phyloP scores from a whole-genome alignment of 441 rosid genomes.

The Euphorbia celastroides region DNA sequence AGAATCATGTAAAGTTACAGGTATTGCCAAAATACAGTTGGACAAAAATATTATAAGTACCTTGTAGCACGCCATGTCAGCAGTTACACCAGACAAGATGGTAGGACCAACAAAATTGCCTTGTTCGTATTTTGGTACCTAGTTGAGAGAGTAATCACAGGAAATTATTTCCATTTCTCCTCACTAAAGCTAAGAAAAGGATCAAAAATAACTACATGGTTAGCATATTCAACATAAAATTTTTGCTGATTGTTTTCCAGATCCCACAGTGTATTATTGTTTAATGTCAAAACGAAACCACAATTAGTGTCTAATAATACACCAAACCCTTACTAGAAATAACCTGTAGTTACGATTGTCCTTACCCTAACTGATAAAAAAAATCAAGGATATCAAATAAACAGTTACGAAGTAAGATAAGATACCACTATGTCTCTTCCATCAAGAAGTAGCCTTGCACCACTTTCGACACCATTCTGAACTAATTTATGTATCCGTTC shows the following conservation, averaged over 20 bases:
- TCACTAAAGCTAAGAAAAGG: not conserved
- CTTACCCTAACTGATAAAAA: constrained; percentile 1
- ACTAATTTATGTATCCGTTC: constrained; percentile 67
- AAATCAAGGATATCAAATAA: too few relatives aligned
- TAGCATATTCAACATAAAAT: not conserved
- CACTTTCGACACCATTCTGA: constrained; percentile 71
- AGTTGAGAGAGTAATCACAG: constrained; percentile 21
- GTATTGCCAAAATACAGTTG: not conserved
- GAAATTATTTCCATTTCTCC: not conserved
- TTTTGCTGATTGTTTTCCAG: not conserved
- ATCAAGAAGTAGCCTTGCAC: constrained; percentile 76
- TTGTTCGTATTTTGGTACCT: constrained; percentile 86
- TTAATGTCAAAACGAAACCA: too few relatives aligned
- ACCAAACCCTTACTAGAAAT: not conserved
- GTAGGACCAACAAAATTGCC: constrained; percentile 95
- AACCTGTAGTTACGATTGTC: not conserved
- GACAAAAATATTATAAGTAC: constrained; percentile 24
- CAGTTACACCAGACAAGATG: constrained; percentile 66
- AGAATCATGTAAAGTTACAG: not conserved
- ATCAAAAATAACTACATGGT: not conserved
- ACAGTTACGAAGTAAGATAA: too few relatives aligned
- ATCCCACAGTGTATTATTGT: not conserved
- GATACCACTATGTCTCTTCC: constrained; percentile 80
- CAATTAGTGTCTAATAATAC: too few relatives aligned
- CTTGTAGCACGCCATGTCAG: constrained; percentile 96